Base-by-base conservation (phyloP, 2,329 filamentous ascomycete species). In the Colletotrichum sp. region DNA sequence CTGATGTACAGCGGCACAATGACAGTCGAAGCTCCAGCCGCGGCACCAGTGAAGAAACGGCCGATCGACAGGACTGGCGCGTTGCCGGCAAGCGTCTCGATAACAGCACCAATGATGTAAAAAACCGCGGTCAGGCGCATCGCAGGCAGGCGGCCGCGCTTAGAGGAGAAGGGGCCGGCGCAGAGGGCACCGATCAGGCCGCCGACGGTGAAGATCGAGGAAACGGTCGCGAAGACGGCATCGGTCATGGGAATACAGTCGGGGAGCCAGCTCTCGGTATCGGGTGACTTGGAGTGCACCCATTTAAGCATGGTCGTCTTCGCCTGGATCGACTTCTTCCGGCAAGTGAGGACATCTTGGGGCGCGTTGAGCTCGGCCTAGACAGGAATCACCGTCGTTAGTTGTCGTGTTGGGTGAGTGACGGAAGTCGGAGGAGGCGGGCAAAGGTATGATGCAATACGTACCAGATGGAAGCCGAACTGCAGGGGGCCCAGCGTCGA, bases 341-440 rank as follows among this genome's bases (percentile, higher is more conserved):
- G 92, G 87, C 97, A 98, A 73, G 95, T 98, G 80, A 99, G 94
- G 81, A 98, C 95, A 88, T 96, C 94, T 89, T 98, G 94, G 11
- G 97, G 97, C 11, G 96, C 95, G 84, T 99, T 99, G 78, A 99
- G 91, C 84, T 98, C 97, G 80, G 96, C 95, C 96, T 96, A 81
- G 22, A 36, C 25, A 64, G 34, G 55, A 27, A 34, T 16, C 55
- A 16, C 28, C 60, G 32, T 39, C 61, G 72, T 68, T 55, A 71
- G 69, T 52, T 30, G 15, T 28, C 19, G 68, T 27, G 25, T 27
- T 2, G n/a, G 4, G 22, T 6, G 52, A 75, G 44, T 12, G 66
- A 60, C 19, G 59, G 39, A 28, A 61, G 52, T 55, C 48, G 30
- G 76, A 27, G 55, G 11, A 27, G n/a, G 19, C 5, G 16, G 32